Base-by-base conservation (phyloP, 2,329 filamentous ascomycete species). In the Thielaviopsis cerberus region DNA sequence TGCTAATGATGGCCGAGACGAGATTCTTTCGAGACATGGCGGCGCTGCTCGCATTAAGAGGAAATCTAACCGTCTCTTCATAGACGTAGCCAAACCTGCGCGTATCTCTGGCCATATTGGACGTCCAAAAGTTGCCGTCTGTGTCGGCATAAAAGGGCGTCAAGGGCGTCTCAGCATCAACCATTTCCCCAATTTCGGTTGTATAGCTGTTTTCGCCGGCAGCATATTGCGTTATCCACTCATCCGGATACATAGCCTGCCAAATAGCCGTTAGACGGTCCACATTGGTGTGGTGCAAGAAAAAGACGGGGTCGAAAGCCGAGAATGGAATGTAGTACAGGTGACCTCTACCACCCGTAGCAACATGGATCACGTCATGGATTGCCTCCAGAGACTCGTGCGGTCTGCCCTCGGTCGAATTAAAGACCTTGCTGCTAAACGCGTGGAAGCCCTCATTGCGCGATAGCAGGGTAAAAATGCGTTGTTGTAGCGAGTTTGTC, bases 251-350 rank as follows among this genome's bases (percentile, higher is more conserved):
- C 15, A 92, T 68, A 0, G 76, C 73, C 70, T 92, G 86, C 86
- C 86, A 92, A 61, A 94, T 77, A 30, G 86, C 80, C 62, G 88
- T 80, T 26, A 86, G 69, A 2, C 88, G 79, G 65, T 94, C 88
- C 7, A 88, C 77, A 68, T 86, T 89, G 62, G 75, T 72, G 64
- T 91, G 87, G 64, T 91, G 86, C 8, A 91, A 70, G 70, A 84
- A 86, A 69, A 91, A 90, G 13, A 87, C 71, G 0, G 87, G 87
- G 65, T 94, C 88, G 66, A 88, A 94, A 0, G 84, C 79, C 1
- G 86, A 85, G 63, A 85, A 84, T 20, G 81, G 79, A 30, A 82
- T 80, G 67, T 79, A 85, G 50, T 77, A 79, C 79, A 86, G 85
- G 64, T 88, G 84, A 1, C 85, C 83, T 37, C 75, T 74, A 60